Percentiles rank a stretch among this genome's conserved stretches.
Evolutionary conservation across 257 asterid species (phyloP).

Genomic region (Solanum microdontum): DNA sequence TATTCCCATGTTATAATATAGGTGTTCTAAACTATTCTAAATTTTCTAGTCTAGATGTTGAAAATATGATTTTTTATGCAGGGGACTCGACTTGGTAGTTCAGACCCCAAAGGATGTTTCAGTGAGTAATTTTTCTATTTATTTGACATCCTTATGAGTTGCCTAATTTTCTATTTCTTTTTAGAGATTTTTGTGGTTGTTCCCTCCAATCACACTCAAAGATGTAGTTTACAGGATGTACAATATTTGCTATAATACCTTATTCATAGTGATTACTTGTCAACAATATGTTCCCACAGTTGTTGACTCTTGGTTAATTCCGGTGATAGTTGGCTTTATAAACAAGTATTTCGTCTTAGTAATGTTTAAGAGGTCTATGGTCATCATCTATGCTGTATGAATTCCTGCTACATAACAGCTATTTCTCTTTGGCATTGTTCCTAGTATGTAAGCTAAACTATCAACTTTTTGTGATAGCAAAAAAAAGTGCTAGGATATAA

Average conservation of each 20-base stretch:
- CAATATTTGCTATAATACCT: background rate
- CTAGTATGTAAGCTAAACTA: background rate
- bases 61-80: conserved; percentile 22
- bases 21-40: background rate
- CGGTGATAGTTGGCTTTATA: background rate
- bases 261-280: background rate
- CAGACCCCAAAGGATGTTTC: conserved; percentile 98
- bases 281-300: background rate
- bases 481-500: background rate
- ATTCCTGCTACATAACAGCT: background rate
- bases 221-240: background rate
- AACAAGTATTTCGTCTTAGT: background rate
- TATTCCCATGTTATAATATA: background rate
- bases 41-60: background rate
- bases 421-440: background rate
- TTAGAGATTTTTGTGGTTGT: background rate
- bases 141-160: background rate
- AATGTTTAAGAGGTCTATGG: background rate
- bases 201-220: background rate
- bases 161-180: background rate
- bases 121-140: conserved; percentile 50
- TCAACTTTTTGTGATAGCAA: background rate
- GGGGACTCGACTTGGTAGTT: conserved; percentile 99
- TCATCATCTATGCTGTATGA: background rate
- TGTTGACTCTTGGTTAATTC: background rate